Evolutionary conservation across 345 rosid genomes (phyloP).

Genomic region (Salix viminalis): DNA sequence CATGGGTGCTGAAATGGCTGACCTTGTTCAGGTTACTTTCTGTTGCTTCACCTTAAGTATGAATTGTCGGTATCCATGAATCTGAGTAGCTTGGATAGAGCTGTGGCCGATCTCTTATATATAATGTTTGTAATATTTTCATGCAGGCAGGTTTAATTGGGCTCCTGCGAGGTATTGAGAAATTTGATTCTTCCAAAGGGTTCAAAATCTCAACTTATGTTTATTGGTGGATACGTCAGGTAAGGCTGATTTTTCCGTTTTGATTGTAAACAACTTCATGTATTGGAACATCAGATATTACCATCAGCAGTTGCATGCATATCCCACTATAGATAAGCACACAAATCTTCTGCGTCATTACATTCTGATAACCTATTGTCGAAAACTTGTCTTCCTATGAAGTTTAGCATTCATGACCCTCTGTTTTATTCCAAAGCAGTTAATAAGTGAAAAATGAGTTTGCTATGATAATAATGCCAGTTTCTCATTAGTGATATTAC

Average conservation of each 20-base stretch:
- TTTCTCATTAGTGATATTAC: neutral
- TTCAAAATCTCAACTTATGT: slow-evolving; percentile 90
- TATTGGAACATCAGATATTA: neutral
- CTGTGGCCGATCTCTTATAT: neutral
- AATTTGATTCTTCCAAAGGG: slow-evolving; percentile 90
- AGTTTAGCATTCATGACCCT: neutral
- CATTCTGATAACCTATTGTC: neutral
- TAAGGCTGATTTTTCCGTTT: slow-evolving; percentile 21
- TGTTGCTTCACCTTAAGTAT: slow-evolving; percentile 11
- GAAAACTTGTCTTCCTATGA: neutral
- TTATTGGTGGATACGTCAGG: slow-evolving; percentile 99
- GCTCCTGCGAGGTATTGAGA: slow-evolving; percentile 87
- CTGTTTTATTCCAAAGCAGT: neutral
- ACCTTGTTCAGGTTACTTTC: slow-evolving; percentile 82
- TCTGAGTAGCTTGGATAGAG: neutral
- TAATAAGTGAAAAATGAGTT: neutral
- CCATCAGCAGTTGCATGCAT: neutral
- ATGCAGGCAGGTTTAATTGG: slow-evolving; percentile 94
- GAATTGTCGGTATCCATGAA: neutral
- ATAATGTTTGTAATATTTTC: slow-evolving; percentile 1
- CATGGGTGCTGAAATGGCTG: slow-evolving; percentile 93
- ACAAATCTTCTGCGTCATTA: neutral
- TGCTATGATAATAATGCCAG: neutral
- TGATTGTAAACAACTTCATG: neutral
- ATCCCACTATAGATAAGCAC: neutral